A percentile compares a stretch with the other conserved stretches of the same genome.
Evolutionary conservation across 78 protist genomes (phyloP).

Genomic region (Pigoraptor vietnamica): DNA sequence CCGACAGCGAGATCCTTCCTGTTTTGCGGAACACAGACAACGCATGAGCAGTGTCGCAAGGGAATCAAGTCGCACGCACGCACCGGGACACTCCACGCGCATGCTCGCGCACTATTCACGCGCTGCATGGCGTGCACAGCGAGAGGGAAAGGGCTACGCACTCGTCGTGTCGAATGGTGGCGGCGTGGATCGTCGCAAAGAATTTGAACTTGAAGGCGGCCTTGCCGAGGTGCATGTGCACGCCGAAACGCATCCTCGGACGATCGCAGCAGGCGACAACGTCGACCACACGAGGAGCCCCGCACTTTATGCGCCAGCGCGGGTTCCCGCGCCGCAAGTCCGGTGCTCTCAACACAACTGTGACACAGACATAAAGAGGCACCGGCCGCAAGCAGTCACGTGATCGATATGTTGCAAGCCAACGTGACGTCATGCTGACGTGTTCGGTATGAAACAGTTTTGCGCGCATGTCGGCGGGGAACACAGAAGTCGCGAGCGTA

Average conservation of each 20-base stretch:
- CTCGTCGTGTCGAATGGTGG: background rate
- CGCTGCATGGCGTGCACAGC: background rate
- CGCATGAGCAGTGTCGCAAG: background rate
- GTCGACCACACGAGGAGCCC: too few species aligned
- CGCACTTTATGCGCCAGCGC: too few species aligned
- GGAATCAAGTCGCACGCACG: background rate
- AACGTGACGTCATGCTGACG: too few species aligned
- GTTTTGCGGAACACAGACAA: background rate
- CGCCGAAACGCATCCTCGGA: background rate
- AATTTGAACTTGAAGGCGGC: constrained; percentile 2
- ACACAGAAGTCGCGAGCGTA: too few species aligned
- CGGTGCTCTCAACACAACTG: too few species aligned
- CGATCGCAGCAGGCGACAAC: too few species aligned
- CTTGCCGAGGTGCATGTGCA: background rate
- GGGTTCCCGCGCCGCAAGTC: too few species aligned
- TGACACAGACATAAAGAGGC: too few species aligned
- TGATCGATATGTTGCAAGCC: too few species aligned
- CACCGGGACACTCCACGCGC: background rate
- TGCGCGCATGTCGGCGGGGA: too few species aligned
- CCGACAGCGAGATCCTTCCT: background rate
- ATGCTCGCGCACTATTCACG: background rate
- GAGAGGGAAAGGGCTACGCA: background rate
- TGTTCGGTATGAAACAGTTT: too few species aligned
- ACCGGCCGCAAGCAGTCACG: too few species aligned
- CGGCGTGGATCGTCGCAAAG: background rate